Conservation (phyloP, 768 basidiomycete species). For the Suillus subluteus region DNA sequence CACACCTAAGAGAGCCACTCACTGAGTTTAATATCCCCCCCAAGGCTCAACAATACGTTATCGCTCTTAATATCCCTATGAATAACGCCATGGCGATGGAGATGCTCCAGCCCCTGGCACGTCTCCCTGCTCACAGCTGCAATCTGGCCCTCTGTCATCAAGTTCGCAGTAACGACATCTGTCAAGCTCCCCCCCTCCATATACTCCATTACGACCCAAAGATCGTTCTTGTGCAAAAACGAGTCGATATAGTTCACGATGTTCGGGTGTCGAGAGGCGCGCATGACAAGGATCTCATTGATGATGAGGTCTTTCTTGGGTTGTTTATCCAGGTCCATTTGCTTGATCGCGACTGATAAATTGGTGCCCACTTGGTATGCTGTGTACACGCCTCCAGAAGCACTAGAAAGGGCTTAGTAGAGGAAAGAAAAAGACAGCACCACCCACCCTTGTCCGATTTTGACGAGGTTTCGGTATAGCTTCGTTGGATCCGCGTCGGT, state of each 20-base stretch:
- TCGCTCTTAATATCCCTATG: slow-evolving; percentile 99
- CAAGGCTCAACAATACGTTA: slow-evolving; percentile 90
- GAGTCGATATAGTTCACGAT: slow-evolving; percentile 99
- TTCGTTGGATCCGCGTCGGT: slow-evolving; percentile 97
- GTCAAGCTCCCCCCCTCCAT: slow-evolving; percentile 97
- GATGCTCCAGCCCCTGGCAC: slow-evolving; percentile 89
- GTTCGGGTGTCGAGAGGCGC: slow-evolving; percentile 94
- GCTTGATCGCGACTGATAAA: slow-evolving; percentile 95
- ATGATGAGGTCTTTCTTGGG: slow-evolving; percentile 99
- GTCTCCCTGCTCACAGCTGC: slow-evolving; percentile 95
- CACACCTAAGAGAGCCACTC: slow-evolving; percentile 38
- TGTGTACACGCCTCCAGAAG: slow-evolving; percentile 97
- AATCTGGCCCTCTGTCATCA: slow-evolving; percentile 99
- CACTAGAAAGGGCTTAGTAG: slow-evolving; percentile 48
- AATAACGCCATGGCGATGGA: slow-evolving; percentile 96
- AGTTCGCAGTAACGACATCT: slow-evolving; percentile 85
- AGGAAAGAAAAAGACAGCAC: slow-evolving; percentile 6
- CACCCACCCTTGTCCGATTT: slow-evolving; percentile 96
- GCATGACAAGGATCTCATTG: slow-evolving; percentile 99
- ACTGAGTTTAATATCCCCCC: slow-evolving; percentile 98
- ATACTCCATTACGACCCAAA: slow-evolving; percentile 99
- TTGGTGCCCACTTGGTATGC: slow-evolving; percentile 98
- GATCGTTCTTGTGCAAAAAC: slow-evolving; percentile 95
- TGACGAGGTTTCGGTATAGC: slow-evolving; percentile 89
- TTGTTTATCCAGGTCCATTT: slow-evolving; percentile 99